phyloP scores from a whole-genome alignment of 139 green algal species.

The Volvox africanus region DNA sequence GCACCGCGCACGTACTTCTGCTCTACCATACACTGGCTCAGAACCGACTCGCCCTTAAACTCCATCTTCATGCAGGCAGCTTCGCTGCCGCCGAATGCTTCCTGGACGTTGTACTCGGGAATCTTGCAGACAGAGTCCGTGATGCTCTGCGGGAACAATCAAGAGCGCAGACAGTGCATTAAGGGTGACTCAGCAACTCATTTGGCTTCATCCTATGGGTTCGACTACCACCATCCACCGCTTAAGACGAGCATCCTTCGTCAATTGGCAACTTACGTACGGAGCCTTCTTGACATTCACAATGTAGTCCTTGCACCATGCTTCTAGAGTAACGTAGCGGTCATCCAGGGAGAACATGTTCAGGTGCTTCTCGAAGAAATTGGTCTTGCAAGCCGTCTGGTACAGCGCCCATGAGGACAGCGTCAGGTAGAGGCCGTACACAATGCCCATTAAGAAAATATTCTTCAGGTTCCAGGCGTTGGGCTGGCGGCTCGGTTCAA shows the following conservation, averaged over 20 bases:
- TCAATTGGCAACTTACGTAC: too few species aligned
- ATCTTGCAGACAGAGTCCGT: background rate
- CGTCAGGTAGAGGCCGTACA: conserved; percentile 87
- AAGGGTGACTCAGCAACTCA: too few species aligned
- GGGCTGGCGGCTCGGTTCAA: conserved; percentile 70
- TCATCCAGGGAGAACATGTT: conserved; percentile 74
- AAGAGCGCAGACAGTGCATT: too few species aligned
- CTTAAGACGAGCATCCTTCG: too few species aligned
- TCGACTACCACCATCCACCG: too few species aligned
- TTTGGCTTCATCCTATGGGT: too few species aligned
- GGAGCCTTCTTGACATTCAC: background rate
- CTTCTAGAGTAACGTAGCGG: conserved; percentile 38
- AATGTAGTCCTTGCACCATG: conserved; percentile 60
- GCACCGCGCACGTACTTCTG: conserved; percentile 80
- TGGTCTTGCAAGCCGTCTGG: conserved; percentile 63
- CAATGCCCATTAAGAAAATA: conserved; percentile 86
- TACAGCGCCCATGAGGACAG: conserved; percentile 80
- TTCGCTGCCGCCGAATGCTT: background rate
- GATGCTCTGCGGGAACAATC: background rate
- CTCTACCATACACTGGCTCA: conserved; percentile 82
- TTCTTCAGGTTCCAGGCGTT: conserved; percentile 83
- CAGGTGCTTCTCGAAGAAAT: conserved; percentile 75
- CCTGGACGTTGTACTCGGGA: background rate
- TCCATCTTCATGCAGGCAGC: background rate
- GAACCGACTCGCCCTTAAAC: conserved; percentile 5